phyloP scores from a whole-genome alignment of 352 stramenopile species.

The Globisporangium abappressorium region DNA sequence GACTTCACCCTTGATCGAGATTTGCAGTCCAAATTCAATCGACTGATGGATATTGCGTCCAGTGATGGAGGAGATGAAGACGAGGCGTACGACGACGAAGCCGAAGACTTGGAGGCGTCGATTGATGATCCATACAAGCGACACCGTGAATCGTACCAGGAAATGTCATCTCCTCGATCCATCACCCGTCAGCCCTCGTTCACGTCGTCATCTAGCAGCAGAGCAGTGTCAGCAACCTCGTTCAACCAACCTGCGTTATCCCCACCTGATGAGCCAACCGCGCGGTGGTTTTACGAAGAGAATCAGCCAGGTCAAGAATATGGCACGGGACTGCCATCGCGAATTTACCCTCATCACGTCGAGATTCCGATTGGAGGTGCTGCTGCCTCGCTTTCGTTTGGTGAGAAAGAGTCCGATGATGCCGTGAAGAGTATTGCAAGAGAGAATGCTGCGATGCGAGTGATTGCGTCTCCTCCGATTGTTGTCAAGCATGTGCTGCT shows the following conservation, averaged over 20 bases:
- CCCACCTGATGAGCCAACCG: conserved; percentile 66
- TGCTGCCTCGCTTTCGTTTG: conserved; percentile 81
- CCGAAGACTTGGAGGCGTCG: conserved; percentile 6
- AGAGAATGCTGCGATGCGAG: conserved; percentile 52
- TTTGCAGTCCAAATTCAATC: conserved; percentile 72
- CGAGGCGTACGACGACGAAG: neutral
- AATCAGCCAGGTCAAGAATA: conserved; percentile 24
- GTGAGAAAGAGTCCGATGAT: conserved; percentile 76
- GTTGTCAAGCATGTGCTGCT: conserved; percentile 79
- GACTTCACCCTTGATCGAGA: conserved; percentile 77
- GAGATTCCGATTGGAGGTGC: conserved; percentile 84
- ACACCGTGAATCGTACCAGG: conserved; percentile 21
- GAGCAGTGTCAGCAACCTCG: conserved; percentile 36
- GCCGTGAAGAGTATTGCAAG: conserved; percentile 69
- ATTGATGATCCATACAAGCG: conserved; percentile 11
- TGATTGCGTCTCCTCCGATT: conserved; percentile 44
- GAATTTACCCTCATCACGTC: conserved; percentile 85
- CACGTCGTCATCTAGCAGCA: conserved; percentile 52
- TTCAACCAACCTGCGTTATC: conserved; percentile 45
- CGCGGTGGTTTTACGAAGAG: conserved; percentile 82
- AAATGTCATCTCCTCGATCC: conserved; percentile 39
- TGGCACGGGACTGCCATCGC: conserved; percentile 52
- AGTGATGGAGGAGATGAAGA: conserved; percentile 26
- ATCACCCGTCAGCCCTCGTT: conserved; percentile 56
- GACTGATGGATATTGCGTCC: conserved; percentile 63